Percentiles rank a stretch among this genome's conserved stretches.
These are phyloP conservation scores for Euphrasia arctica DNA, from an alignment of 305 asterid genomes.

Conservation along the genomic window DNA sequence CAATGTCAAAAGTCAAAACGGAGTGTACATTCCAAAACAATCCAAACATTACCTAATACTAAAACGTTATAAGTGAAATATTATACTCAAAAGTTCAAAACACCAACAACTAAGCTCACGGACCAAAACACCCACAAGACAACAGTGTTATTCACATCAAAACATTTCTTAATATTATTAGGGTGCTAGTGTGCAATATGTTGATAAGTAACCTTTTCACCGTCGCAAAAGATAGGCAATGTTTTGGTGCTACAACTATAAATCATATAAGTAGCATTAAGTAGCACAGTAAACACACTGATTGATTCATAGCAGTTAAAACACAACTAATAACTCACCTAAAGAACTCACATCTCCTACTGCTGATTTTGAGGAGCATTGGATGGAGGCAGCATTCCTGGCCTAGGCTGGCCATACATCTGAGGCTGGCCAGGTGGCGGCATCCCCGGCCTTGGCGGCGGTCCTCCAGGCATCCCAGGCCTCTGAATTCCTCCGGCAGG, in stretches of 20 bases:
- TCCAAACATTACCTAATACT: background rate
- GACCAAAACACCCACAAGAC: background rate
- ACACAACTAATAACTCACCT: background rate
- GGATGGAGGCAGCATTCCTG: slow-evolving; percentile 70
- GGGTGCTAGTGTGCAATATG: background rate
- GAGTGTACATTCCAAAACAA: background rate
- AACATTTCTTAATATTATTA: background rate
- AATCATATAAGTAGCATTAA: background rate
- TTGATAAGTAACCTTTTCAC: background rate
- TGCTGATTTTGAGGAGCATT: slow-evolving; percentile 48
- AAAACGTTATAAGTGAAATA: background rate
- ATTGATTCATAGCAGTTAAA: background rate
- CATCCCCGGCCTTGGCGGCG: slow-evolving; percentile 59
- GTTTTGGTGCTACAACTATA: background rate
- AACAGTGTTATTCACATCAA: background rate
- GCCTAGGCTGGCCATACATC: slow-evolving; percentile 61
- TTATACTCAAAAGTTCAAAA: background rate
- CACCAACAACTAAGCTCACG: background rate
- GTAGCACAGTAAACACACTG: background rate
- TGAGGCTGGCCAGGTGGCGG: slow-evolving; percentile 56
- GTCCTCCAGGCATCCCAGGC: slow-evolving; percentile 66
- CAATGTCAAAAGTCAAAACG: background rate
- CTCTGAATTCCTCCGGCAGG: slow-evolving; percentile 57
- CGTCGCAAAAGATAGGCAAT: background rate
- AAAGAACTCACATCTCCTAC: slow-evolving; percentile 13